Base-by-base conservation (phyloP, 352 stramenopile genomes). In the Peronosclerospora sorghi region DNA sequence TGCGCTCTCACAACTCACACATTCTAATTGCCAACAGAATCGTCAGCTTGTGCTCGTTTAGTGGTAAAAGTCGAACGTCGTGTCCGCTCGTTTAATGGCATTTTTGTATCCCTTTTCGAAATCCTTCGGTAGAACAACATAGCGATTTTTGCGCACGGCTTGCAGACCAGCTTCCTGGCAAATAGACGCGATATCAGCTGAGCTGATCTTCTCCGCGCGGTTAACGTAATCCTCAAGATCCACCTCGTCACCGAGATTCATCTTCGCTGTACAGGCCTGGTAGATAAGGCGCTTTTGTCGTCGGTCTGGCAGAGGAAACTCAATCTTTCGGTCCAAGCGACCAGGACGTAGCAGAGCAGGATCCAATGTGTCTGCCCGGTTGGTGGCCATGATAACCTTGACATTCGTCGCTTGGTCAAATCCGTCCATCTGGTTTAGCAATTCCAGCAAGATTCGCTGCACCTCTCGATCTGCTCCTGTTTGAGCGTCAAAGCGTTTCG, bases 351-450 rank as follows among this genome's bases (percentile, higher is more conserved):
- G 73, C 42, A 99, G 74, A 19, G 97, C 97, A 24, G 97, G 96
- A 73, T 99, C 97, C 36, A 99, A 65, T 28, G 96, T 99, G 62
- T 99, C 97, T 10, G 95, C 92, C 7, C 97, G 83, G 73, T 99
- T 99, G 0, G 97, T 99, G 2, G 96, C 96, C 96, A 99, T 99
- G 58, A 99, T 99, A 24, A 98, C 95, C 78, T 99, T 99, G 59
- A 99, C 96, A 72, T 99, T 99, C 23, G 95, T 99, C 32, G 86
- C 94, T 68, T 99, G 95, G 72, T 99, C 96, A 52, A 99, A 99
- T 19, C 97, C 97, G 73, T 99, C 97, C 96, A 99, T 98, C 65
- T 99, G 97, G 77, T 98, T 99, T 8, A 99, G 72, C 32, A 99
- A 70, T 65, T 99, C 97, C n/a, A 99, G 79, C 48, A 99, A 64